These are phyloP conservation scores for Phytopythium ostracodes DNA, from an alignment of 352 stramenopile genomes.

Conservation along the genomic window DNA sequence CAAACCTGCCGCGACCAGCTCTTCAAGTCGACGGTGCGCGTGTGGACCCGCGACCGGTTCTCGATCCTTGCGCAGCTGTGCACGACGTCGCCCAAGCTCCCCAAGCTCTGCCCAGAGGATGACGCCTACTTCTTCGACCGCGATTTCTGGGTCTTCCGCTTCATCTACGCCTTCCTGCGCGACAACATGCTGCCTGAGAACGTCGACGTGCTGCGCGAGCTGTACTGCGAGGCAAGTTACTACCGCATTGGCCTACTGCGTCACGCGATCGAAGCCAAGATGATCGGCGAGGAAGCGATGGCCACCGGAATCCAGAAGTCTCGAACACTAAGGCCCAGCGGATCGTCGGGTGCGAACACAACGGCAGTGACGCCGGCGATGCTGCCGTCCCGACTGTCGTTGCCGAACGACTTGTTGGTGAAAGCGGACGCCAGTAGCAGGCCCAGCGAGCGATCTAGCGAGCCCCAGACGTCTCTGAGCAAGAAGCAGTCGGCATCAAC, in stretches of 20 bases:
- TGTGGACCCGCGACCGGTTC: constrained; percentile 76
- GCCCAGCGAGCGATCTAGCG: background rate
- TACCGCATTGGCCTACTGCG: constrained; percentile 69
- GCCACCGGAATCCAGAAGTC: constrained; percentile 17
- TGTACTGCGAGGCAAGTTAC: constrained; percentile 78
- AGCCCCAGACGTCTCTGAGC: background rate
- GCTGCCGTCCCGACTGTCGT: background rate
- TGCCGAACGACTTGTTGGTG: background rate
- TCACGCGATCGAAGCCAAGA: constrained; percentile 73
- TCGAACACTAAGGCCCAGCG: background rate
- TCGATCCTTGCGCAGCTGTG: constrained; percentile 80
- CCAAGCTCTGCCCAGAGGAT: constrained; percentile 38
- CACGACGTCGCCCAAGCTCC: constrained; percentile 54
- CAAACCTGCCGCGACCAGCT: constrained; percentile 30
- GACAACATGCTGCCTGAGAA: constrained; percentile 56
- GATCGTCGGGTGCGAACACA: background rate
- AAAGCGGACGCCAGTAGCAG: background rate
- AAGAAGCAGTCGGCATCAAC: constrained; percentile 6
- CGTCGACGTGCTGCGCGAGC: constrained; percentile 57
- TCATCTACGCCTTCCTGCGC: constrained; percentile 63
- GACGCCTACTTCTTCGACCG: constrained; percentile 74
- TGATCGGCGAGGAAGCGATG: constrained; percentile 58
- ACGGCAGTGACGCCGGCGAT: background rate
- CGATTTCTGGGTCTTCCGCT: constrained; percentile 70
- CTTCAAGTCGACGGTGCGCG: constrained; percentile 65